phyloP scores from a whole-genome alignment of 495 filamentous ascomycete species.

The Usnea hakonensis region DNA sequence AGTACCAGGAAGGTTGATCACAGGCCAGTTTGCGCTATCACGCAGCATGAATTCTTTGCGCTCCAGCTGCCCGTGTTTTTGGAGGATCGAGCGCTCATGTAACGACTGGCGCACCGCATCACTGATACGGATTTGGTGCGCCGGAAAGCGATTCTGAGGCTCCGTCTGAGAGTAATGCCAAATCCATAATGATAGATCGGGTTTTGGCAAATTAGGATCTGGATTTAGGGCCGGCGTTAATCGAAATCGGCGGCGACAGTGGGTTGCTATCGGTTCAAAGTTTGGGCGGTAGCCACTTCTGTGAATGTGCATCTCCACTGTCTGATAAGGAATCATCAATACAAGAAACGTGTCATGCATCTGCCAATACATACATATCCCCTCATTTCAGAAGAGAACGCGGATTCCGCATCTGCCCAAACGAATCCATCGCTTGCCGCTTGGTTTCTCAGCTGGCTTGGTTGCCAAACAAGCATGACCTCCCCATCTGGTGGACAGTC shows the following conservation, averaged over 20 bases:
- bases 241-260: slow-evolving; percentile 75
- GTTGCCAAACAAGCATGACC: slow-evolving; percentile 81
- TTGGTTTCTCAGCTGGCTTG: slow-evolving; percentile 54
- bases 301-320: slow-evolving; percentile 77
- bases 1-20: slow-evolving; percentile 57
- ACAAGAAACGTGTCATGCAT: background rate
- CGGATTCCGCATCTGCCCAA: slow-evolving; percentile 74
- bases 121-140: slow-evolving; percentile 50
- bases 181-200: slow-evolving; percentile 82
- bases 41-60: slow-evolving; percentile 92
- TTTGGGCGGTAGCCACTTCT: slow-evolving; percentile 64
- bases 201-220: slow-evolving; percentile 49
- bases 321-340: slow-evolving; percentile 32
- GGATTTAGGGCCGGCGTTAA: slow-evolving; percentile 53
- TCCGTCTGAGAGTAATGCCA: slow-evolving; percentile 82
- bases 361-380: slow-evolving; percentile 58
- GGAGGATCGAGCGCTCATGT: slow-evolving; percentile 57
- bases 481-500: slow-evolving; percentile 72
- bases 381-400: slow-evolving; percentile 58
- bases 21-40: slow-evolving; percentile 83
- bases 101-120: slow-evolving; percentile 54
- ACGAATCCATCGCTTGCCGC: slow-evolving; percentile 88
- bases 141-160: slow-evolving; percentile 59
- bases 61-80: slow-evolving; percentile 69
- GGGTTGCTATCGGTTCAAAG: slow-evolving; percentile 60